Base-by-base conservation (phyloP, 139 green algal species). In the Protoeuglena noctilucae region DNA sequence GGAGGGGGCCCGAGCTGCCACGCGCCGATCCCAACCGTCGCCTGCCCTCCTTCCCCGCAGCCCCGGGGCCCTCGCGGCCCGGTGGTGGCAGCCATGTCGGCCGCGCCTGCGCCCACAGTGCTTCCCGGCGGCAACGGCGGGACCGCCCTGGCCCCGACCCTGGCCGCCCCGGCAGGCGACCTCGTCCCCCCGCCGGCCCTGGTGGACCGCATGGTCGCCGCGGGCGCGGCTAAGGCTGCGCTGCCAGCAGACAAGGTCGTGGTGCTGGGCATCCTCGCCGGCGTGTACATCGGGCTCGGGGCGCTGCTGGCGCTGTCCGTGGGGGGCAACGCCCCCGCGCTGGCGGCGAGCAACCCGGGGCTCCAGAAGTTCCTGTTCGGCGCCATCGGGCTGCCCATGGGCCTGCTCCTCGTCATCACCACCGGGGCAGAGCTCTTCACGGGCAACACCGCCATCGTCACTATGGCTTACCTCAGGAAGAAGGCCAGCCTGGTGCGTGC, bases 371-470 rank as follows among this genome's bases (percentile, higher is more conserved):
- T 76, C 3, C 6, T 76, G 3, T 64, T 55, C 7, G 67, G 67
- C 14, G 55, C 58, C 18, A 48, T 64, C 40, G 63, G 68, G 19
- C 12, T 60, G 26, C 53, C 53, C 5, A 39, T 28, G 19, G 53
- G 26, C 4, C 25, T 60, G 4, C 26, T 31, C 5, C 47, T 70
- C 30, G 57, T 65, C 1, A 28, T 65, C 4, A 27, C 65, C 27
- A 71, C 58, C 28, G 85, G 85, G 29, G 73, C 74, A 4, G 83
- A 93, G 71, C 75, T 94, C 39, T 94, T 86, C 68, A 93, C 82
- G 3, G 80, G 82, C 54, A 91, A 91, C 68, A 79, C 79, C 27
- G 71, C 76, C 0, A 53, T 86, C 28, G 66, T 87, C 40, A 73
- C 75, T 1, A 59, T 68, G 16, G 80, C 83, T 0, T 43, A 80